phyloP scores from a whole-genome alignment of 1,284 basidiomycete species.

The Sporisorium iseilematis-ciliati region DNA sequence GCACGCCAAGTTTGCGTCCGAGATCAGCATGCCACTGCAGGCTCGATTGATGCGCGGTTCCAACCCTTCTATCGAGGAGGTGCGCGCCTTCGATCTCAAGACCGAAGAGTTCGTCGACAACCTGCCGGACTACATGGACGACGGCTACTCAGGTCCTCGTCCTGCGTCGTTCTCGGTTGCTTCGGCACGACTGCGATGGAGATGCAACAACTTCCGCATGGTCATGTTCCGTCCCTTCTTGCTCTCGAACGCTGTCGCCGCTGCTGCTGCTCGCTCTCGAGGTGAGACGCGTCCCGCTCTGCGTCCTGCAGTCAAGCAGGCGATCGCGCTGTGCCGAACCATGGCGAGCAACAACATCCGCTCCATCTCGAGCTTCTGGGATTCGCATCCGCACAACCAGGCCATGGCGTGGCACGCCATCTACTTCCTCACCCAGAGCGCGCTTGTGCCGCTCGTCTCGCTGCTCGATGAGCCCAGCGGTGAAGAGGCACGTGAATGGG shows the following conservation, averaged over 20 bases:
- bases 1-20: constrained; percentile 48
- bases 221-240: constrained; percentile 56
- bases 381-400: constrained; percentile 53
- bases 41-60: constrained; percentile 40
- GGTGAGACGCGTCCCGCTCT: constrained; percentile 36
- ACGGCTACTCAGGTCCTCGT: constrained; percentile 27
- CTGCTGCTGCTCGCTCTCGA: constrained; percentile 38
- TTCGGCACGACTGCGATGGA: constrained; percentile 47
- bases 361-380: constrained; percentile 53
- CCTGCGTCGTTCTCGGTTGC: constrained; percentile 48
- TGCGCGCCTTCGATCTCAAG: constrained; percentile 50
- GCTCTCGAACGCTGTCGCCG: constrained; percentile 47
- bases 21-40: constrained; percentile 52
- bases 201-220: constrained; percentile 56
- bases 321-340: constrained; percentile 46
- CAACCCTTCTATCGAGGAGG: constrained; percentile 51
- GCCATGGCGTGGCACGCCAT: constrained; percentile 54
- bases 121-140: constrained; percentile 48
- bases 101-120: constrained; percentile 49
- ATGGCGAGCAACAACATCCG: constrained; percentile 50
- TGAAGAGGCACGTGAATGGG: constrained; percentile 45
- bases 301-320: constrained; percentile 51
- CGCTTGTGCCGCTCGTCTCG: constrained; percentile 49
- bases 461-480: constrained; percentile 41
- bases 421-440: constrained; percentile 54